A percentile compares a stretch with the other conserved stretches of the same genome.
Evolutionary conservation across 1,284 basidiomycete species (phyloP).

Genomic region (Puccinia polysora): DNA sequence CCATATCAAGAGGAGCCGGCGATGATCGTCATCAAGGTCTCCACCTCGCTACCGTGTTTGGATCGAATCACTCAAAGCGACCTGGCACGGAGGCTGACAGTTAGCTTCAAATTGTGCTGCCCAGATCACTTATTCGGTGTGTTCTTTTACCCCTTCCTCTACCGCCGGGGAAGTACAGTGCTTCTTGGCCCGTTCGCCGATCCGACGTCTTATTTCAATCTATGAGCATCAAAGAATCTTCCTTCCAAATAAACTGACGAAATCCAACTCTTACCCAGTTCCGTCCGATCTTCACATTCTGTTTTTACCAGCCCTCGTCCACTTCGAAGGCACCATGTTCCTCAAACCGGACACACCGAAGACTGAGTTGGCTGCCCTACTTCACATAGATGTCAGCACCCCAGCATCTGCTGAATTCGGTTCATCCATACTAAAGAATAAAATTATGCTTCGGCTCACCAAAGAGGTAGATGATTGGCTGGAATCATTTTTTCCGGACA

Average conservation of each 20-base stretch:
- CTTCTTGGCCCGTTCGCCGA: too few species aligned
- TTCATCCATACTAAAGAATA: neutral
- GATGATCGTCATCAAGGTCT: constrained; percentile 12
- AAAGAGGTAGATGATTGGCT: constrained; percentile 23
- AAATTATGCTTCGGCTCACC: neutral
- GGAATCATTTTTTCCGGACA: constrained; percentile 5
- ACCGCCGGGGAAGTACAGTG: too few species aligned
- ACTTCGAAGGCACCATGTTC: neutral
- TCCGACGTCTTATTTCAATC: too few species aligned
- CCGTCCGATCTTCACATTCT: constrained; percentile 1
- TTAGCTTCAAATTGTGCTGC: constrained; percentile 20
- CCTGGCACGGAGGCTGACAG: constrained; percentile 8
- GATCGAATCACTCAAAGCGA: neutral
- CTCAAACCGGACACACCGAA: neutral
- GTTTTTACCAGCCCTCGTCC: neutral
- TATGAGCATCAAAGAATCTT: too few species aligned
- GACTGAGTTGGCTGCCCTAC: neutral
- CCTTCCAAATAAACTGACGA: too few species aligned
- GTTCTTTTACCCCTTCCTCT: neutral
- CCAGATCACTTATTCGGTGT: neutral
- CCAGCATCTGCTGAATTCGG: constrained; percentile 3
- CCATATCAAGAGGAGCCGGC: too few species aligned
- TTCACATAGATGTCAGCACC: constrained; percentile 6
- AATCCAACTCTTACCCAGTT: neutral
- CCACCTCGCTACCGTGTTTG: constrained; percentile 7